Evolutionary conservation across 2,329 filamentous ascomycete genomes (phyloP).

Genomic region (Paracamarosporium sp.): DNA sequence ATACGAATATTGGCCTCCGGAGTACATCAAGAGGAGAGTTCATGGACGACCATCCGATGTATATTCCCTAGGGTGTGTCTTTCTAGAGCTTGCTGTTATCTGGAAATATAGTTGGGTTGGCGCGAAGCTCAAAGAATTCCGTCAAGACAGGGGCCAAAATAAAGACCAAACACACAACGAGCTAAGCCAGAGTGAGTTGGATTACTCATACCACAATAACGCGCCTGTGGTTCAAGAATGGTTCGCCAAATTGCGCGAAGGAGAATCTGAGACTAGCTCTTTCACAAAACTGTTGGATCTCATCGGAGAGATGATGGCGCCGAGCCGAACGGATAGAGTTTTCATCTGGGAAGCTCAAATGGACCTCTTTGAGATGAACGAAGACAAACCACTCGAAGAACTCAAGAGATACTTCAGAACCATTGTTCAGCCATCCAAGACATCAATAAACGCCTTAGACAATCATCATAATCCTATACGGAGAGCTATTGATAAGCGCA

Average conservation of each 20-base stretch:
- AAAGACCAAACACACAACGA: background rate
- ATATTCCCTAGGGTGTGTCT: slow-evolving; percentile 12
- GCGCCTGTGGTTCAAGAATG: background rate
- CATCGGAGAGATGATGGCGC: background rate
- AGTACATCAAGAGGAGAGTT: background rate
- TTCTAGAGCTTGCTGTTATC: slow-evolving; percentile 13
- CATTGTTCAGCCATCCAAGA: background rate
- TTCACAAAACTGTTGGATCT: background rate
- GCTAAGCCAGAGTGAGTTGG: background rate
- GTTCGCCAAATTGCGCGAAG: background rate
- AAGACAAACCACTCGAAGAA: background rate
- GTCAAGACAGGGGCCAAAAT: background rate
- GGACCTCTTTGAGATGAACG: background rate
- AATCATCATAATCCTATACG: background rate
- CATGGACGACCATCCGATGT: slow-evolving; percentile 11
- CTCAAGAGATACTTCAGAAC: background rate
- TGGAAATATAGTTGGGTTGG: slow-evolving; percentile 6
- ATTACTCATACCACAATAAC: background rate
- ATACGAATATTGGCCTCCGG: slow-evolving; percentile 3
- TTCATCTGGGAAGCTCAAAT: slow-evolving; percentile 11
- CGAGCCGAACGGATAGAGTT: background rate
- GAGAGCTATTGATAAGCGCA: background rate
- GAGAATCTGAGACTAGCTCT: background rate
- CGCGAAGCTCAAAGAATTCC: background rate
- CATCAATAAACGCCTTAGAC: background rate